These are phyloP conservation scores for Aspergillus cavernicola DNA, from an alignment of 495 filamentous ascomycete species.

Conservation along the genomic window DNA sequence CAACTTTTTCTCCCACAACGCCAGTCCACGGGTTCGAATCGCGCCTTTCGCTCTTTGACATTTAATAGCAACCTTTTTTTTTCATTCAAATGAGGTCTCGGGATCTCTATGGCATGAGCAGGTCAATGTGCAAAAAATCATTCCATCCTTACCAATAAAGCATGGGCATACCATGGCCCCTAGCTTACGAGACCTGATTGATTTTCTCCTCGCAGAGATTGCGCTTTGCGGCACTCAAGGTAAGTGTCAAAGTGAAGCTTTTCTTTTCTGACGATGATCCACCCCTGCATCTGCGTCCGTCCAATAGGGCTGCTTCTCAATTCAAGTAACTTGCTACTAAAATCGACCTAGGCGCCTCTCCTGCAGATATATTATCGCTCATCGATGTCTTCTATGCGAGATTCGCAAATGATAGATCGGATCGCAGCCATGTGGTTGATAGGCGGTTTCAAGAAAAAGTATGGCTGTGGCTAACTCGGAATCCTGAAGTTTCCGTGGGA, in stretches of 20 bases:
- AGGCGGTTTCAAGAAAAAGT: conserved; percentile 48
- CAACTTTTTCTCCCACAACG: conserved; percentile 19
- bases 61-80: conserved; percentile 1
- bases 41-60: conserved; percentile 19
- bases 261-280: conserved; percentile 13
- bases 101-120: not conserved
- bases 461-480: conserved; percentile 53
- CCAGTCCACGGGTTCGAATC: conserved; percentile 44
- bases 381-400: conserved; percentile 39
- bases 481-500: conserved; percentile 52
- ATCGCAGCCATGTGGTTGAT: conserved; percentile 37
- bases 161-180: conserved; percentile 52
- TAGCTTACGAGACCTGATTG: conserved; percentile 66
- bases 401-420: conserved; percentile 17
- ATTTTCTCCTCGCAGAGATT: conserved; percentile 68
- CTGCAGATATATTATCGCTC: conserved; percentile 35
- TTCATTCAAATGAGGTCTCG: not conserved
- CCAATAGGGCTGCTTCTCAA: conserved; percentile 3
- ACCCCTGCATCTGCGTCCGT: conserved; percentile 12
- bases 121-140: not conserved
- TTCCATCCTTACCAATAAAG: not conserved
- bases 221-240: conserved; percentile 65
- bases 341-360: conserved; percentile 33
- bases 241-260: conserved; percentile 53
- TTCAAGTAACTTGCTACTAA: conserved; percentile 1